These are phyloP conservation scores for Cryptococcus sp. DNA, from an alignment of 1,284 basidiomycete species.

Conservation along the genomic window DNA sequence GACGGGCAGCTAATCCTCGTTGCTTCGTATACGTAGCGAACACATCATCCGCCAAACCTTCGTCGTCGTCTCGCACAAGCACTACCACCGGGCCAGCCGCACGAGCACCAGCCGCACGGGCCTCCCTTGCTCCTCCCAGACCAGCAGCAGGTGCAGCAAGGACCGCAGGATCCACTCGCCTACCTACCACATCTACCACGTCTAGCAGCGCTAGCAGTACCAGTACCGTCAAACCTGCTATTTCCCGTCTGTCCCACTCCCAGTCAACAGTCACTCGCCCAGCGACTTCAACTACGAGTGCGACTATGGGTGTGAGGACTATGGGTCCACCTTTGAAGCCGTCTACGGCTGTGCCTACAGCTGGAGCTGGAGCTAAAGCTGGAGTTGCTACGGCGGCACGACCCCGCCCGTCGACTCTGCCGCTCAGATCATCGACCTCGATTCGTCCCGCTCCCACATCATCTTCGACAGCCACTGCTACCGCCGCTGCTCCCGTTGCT, in stretches of 20 bases:
- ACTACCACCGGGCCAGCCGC: neutral
- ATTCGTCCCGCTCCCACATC: neutral
- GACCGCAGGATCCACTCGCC: too few relatives aligned
- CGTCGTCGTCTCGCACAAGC: neutral
- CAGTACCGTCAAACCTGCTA: neutral
- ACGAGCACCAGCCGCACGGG: neutral
- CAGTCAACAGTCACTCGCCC: neutral
- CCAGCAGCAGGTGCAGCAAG: too few relatives aligned
- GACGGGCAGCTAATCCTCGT: too few relatives aligned
- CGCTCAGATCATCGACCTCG: neutral
- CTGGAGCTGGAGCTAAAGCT: neutral
- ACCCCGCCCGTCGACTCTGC: neutral
- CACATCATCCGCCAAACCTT: neutral
- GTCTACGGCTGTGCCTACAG: too few relatives aligned
- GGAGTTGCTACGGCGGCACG: neutral
- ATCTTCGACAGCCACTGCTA: neutral
- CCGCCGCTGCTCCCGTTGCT: neutral
- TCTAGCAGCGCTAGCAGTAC: neutral
- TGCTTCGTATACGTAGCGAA: neutral
- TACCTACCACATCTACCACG: too few relatives aligned
- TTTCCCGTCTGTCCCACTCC: neutral
- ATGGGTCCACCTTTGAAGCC: too few relatives aligned
- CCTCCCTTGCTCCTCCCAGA: too few relatives aligned
- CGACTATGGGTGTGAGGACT: slow-evolving; percentile 1
- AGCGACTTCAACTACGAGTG: neutral